phyloP scores from a whole-genome alignment of 306 rosid genomes.

The Oxytropis ochrocephala region DNA sequence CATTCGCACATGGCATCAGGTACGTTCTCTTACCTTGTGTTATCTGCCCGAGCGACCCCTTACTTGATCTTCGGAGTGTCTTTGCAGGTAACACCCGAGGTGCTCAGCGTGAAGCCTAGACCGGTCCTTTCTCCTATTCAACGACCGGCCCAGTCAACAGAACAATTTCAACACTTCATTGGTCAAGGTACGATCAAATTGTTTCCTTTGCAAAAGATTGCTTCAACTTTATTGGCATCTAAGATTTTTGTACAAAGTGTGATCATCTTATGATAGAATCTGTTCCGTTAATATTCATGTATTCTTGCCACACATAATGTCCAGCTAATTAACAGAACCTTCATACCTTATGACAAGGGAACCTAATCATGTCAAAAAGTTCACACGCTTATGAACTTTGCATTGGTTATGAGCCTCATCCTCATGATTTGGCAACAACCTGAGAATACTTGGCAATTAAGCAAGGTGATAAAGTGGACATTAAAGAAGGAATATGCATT shows the following conservation, averaged over 20 bases:
- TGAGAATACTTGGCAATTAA: constrained; percentile 15
- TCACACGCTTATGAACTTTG: not conserved
- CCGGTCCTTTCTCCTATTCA: too few relatives aligned
- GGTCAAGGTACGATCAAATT: too few relatives aligned
- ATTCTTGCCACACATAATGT: not conserved
- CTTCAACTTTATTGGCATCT: not conserved
- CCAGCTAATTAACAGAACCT: not conserved
- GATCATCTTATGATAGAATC: not conserved
- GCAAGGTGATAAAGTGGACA: constrained; percentile 8
- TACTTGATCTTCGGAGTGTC: too few relatives aligned
- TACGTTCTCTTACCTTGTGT: too few relatives aligned
- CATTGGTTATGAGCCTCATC: not conserved
- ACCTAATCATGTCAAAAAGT: constrained; percentile 15
- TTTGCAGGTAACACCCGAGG: too few relatives aligned
- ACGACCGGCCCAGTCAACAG: too few relatives aligned
- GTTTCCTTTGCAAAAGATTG: not conserved
- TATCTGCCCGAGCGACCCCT: too few relatives aligned
- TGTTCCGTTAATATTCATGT: not conserved
- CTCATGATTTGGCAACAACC: not conserved
- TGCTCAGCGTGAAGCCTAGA: too few relatives aligned
- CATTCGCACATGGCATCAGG: too few relatives aligned
- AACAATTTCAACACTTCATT: too few relatives aligned
- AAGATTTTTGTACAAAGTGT: not conserved
- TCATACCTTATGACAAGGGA: not conserved
- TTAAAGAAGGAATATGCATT: constrained; percentile 12